Conservation (phyloP, 148 eudicot genomes). For the Persicaria maculosa region DNA sequence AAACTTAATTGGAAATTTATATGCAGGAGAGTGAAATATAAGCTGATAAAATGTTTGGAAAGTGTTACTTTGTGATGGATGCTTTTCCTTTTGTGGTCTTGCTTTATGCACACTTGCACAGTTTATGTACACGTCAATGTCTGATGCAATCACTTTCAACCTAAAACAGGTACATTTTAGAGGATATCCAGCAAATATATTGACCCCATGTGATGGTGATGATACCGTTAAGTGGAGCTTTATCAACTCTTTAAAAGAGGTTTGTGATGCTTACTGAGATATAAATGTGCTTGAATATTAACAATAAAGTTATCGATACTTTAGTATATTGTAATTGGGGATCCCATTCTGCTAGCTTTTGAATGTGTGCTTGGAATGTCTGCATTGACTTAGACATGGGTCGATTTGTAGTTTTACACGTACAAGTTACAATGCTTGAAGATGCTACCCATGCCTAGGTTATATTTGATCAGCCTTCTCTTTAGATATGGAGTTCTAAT, state of each 20-base stretch:
- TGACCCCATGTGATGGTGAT: constrained; percentile 88
- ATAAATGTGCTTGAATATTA: neutral
- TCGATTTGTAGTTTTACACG: neutral
- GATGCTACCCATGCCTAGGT: neutral
- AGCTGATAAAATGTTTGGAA: neutral
- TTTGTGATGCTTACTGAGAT: constrained; percentile 20
- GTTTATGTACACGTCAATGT: neutral
- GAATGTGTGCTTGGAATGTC: neutral
- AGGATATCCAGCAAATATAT: constrained; percentile 69
- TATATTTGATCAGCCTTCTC: neutral
- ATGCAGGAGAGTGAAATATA: neutral
- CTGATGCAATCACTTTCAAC: neutral
- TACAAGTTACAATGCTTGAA: neutral
- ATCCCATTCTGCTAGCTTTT: neutral
- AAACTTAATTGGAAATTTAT: neutral
- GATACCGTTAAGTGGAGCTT: constrained; percentile 93
- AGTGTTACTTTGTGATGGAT: neutral
- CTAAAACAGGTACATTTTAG: constrained; percentile 78
- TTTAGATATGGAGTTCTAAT: neutral
- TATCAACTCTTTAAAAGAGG: constrained; percentile 95
- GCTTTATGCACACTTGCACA: neutral
- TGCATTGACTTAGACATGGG: neutral
- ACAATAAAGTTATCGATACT: neutral
- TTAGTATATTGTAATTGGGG: neutral
- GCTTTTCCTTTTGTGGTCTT: neutral